A percentile compares a stretch with the other conserved stretches of the same genome.
Conservation (phyloP, 768 basidiomycete genomes). For the Brasilioporus rufonigricans region DNA sequence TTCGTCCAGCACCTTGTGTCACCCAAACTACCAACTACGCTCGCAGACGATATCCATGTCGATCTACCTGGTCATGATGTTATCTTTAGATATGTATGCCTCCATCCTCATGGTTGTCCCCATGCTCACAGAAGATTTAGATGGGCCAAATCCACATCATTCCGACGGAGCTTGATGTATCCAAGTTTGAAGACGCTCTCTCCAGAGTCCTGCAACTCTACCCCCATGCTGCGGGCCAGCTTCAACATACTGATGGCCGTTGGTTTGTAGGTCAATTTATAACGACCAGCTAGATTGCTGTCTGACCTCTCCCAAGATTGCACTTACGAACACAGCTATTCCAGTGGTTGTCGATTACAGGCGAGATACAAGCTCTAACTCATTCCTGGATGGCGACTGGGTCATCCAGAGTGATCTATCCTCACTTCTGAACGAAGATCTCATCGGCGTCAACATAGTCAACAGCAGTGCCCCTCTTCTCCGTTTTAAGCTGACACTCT, state of each 20-base stretch:
- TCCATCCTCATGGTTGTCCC: not conserved
- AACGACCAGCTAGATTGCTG: not conserved
- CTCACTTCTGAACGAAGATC: conserved; percentile 15
- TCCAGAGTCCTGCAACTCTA: too few species aligned
- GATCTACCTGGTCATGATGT: conserved; percentile 25
- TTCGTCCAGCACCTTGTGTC: conserved; percentile 13
- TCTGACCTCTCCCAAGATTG: conserved; percentile 16
- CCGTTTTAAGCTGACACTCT: conserved; percentile 28
- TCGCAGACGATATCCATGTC: not conserved
- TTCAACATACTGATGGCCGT: conserved; percentile 6
- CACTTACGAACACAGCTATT: conserved; percentile 20
- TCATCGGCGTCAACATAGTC: conserved; percentile 11
- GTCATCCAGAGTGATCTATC: conserved; percentile 25
- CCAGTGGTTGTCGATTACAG: conserved; percentile 17
- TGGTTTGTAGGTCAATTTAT: conserved; percentile 22
- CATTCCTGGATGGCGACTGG: conserved; percentile 24
- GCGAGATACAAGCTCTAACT: not conserved
- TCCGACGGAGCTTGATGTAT: conserved; percentile 12
- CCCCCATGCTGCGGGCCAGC: conserved; percentile 21
- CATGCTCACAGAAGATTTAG: not conserved
- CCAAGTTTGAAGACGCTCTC: not conserved
- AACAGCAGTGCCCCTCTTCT: conserved; percentile 22
- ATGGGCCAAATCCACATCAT: conserved; percentile 9
- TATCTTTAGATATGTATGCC: conserved; percentile 23
- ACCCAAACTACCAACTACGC: too few species aligned